Evolutionary conservation across 1,284 basidiomycete species (phyloP), one percentile per base, ranked within the genome.

Genomic region (Ustilago lituana): DNA sequence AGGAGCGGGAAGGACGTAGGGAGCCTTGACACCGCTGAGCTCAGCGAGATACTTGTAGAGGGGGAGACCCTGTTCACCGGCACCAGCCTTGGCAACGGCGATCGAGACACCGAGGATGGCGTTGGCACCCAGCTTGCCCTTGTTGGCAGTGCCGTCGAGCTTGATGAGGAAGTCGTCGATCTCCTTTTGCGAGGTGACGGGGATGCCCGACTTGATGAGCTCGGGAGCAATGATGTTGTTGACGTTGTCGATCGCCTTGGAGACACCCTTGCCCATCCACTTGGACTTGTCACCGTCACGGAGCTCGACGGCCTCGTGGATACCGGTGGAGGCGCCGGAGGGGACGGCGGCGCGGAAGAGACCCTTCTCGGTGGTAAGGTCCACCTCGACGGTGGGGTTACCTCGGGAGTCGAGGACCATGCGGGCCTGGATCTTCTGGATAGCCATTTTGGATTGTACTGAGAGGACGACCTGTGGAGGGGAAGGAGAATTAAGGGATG

Each of bases 51-150:
- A 93, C 84, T 92, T 89, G 88, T 98, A 98, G 78, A 97, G 90
- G 58, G 96, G 93, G 55, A 98, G 86, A 69, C 90, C 91, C 74
- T 77, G 71, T 69, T 81, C 80, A 40, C 67, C 79, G 46, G 96
- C 96, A 82, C 87, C 96, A 72, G 96, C 96, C 86, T 93, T 90
- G 57, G 92, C 89, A 60, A 91, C 92, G 46, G 95, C 96, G 84
- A 98, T 98, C 70, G 93, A 96, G 79, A 99, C 93, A 85, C 94
- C 96, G 65, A 99, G 92, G 84, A 98, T 97, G 82, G 96, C 96
- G 85, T 99, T 99, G 68, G 96, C 96, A 80, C 96, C 96, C 82
- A 98, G 90, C 85, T 96, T 97, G 84, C 93, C 93, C 89, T 99
- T 99, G 91, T 99, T 99, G 75, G 92, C 86, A 60, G 94, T 94